Conservation (phyloP, 306 rosid species). For the Trifolium subterraneum region DNA sequence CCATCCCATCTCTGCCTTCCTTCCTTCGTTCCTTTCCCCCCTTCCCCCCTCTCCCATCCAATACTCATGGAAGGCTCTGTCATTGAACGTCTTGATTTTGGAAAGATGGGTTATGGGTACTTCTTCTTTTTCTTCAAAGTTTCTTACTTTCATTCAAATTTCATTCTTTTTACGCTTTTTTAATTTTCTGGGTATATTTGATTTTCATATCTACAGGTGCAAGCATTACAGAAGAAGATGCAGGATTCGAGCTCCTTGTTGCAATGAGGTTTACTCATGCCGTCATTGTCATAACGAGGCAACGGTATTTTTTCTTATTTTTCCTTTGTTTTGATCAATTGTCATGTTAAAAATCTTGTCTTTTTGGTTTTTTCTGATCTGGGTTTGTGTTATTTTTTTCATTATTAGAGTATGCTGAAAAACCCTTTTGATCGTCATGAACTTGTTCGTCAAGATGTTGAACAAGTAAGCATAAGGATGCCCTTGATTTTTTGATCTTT, state of each 20-base stretch:
- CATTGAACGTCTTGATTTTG: slow-evolving; percentile 82
- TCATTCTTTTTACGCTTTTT: background rate
- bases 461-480: slow-evolving; percentile 57
- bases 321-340: background rate
- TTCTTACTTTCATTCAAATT: background rate
- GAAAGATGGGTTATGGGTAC: slow-evolving; percentile 98
- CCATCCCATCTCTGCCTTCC: too few species aligned
- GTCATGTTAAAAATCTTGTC: slow-evolving; percentile 14
- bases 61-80: slow-evolving; percentile 73
- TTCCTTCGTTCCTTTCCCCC: slow-evolving; percentile 1
- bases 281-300: slow-evolving; percentile 98
- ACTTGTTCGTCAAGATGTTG: slow-evolving; percentile 71
- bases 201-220: slow-evolving; percentile 57
- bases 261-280: slow-evolving; percentile 86
- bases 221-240: slow-evolving; percentile 94
- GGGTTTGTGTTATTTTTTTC: slow-evolving; percentile 41
- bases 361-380: slow-evolving; percentile 42
- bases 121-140: background rate
- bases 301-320: slow-evolving; percentile 50
- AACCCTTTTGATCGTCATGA: slow-evolving; percentile 79
- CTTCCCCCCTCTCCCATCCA: slow-evolving; percentile 31
- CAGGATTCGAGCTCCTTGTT: slow-evolving; percentile 92
- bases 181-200: slow-evolving; percentile 15
- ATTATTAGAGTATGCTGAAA: slow-evolving; percentile 65
- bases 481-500: slow-evolving; percentile 23